Evolutionary conservation across 2,329 filamentous ascomycete species (phyloP).

Genomic region (Chrysoporthe austroafricana): DNA sequence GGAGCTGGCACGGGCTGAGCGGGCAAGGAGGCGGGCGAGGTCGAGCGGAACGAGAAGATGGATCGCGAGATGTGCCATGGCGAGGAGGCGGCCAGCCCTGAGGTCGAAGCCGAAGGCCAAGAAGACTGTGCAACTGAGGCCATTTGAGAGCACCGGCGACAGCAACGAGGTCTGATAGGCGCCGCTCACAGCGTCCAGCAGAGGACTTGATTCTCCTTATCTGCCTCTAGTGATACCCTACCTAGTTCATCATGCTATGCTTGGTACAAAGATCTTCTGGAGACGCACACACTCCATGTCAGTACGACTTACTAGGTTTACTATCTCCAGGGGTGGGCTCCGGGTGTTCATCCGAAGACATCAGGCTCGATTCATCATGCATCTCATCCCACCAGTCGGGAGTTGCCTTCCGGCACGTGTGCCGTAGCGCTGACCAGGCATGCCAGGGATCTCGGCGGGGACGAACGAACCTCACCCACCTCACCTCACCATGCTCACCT

Average conservation of each 20-base stretch:
- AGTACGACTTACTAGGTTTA: too few relatives aligned
- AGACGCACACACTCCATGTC: too few relatives aligned
- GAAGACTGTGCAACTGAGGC: too few relatives aligned
- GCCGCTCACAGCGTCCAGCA: too few relatives aligned
- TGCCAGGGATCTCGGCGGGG: slow-evolving; percentile 1
- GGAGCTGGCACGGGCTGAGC: slow-evolving; percentile 9
- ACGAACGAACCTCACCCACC: not conserved
- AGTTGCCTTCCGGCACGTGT: slow-evolving; percentile 15
- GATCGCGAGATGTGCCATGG: not conserved
- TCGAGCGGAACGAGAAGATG: not conserved
- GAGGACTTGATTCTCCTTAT: too few relatives aligned
- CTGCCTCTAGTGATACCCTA: too few relatives aligned
- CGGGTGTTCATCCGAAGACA: slow-evolving; percentile 17
- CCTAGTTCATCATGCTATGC: too few relatives aligned
- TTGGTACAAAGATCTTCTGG: too few relatives aligned
- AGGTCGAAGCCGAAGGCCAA: too few relatives aligned
- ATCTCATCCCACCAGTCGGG: slow-evolving; percentile 12
- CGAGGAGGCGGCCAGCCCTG: not conserved
- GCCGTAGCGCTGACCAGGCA: slow-evolving; percentile 14
- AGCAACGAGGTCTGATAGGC: too few relatives aligned
- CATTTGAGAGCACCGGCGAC: too few relatives aligned
- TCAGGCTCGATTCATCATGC: slow-evolving; percentile 8
- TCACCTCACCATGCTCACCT: too few relatives aligned
- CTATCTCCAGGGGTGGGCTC: not conserved
- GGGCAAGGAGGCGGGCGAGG: slow-evolving; percentile 5